Base-by-base conservation (phyloP, 352 stramenopile genomes). In the Phytophthora meadii region DNA sequence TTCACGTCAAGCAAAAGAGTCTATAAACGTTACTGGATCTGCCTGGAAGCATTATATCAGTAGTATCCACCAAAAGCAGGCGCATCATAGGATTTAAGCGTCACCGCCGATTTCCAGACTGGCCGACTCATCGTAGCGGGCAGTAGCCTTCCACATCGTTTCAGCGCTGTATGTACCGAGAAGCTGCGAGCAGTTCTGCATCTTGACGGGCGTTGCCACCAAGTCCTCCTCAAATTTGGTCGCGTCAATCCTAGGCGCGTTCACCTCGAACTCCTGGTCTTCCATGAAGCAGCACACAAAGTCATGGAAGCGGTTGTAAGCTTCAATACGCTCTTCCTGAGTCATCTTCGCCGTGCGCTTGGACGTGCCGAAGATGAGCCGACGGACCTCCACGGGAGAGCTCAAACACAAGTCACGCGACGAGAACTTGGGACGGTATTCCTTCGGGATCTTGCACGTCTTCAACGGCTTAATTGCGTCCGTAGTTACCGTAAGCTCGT, bases 281-380 rank as follows among this genome's bases (percentile, higher is more conserved):
- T 64, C 45, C 34, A 64, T 48, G 46, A 57, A 64, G 40, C 40
- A 46, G 17, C 40, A 46, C n/a, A 46, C 40, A 17, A 46, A 46
- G 17, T 46, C 40, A 17, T 63, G 55, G 55, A 64, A 64, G 36
- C 47, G 57, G 47, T 65, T 58, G 57, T 65, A 65, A 14, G 57
- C 46, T 7, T 15, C 57, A 32, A 65, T 52, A 5, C 57, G 57
- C 47, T 65, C 57, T 15, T 42, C 15, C 19, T 39, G 10, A 15
- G 5, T 52, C 57, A 65, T 65, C 37, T 58, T 58, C 12, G 47
- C 22, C 5, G 46, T 58, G 28, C 57, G 57, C 39, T 65, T 58
- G 37, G 28, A 14, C 57, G 57, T 65, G 14, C 57, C 57, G 39
- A 65, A 65, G 22, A 65, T 44, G 4, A 65, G 28, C 37, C 58